These are phyloP conservation scores for Fusarium multiceps DNA, from an alignment of 2,329 filamentous ascomycete genomes.

Conservation along the genomic window DNA sequence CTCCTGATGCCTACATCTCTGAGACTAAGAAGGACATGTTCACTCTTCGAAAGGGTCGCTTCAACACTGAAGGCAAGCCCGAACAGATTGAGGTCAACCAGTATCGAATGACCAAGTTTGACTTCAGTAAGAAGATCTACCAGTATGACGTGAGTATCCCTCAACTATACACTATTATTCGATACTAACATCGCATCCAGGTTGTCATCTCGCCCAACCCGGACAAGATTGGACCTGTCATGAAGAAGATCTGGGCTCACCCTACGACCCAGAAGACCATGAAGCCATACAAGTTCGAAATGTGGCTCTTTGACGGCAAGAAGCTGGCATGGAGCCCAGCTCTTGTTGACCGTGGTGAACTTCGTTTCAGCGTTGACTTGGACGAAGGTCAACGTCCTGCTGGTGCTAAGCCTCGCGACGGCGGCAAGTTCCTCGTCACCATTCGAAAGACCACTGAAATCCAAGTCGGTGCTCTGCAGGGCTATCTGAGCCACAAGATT, in stretches of 20 bases:
- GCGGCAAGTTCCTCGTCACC: conserved; percentile 68
- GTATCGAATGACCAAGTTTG: conserved; percentile 72
- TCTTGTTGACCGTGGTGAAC: conserved; percentile 58
- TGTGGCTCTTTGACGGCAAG: conserved; percentile 83
- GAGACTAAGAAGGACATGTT: conserved; percentile 52
- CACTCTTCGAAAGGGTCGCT: conserved; percentile 52
- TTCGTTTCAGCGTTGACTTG: conserved; percentile 74
- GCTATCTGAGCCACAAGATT: conserved; percentile 71
- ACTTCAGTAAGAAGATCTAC: conserved; percentile 70
- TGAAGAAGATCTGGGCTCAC: conserved; percentile 82
- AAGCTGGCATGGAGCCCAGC: conserved; percentile 80
- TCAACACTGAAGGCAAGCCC: conserved; percentile 67
- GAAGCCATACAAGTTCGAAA: conserved; percentile 55
- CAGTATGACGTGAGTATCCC: conserved; percentile 82
- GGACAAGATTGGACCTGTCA: conserved; percentile 70
- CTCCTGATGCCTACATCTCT: conserved; percentile 64
- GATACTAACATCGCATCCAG: conserved; percentile 54
- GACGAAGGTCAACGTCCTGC: conserved; percentile 70
- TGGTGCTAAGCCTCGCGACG: conserved; percentile 47
- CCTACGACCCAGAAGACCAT: conserved; percentile 67
- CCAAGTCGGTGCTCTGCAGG: conserved; percentile 71
- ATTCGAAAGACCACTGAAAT: conserved; percentile 75
- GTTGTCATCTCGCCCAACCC: conserved; percentile 72
- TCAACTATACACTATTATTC: not conserved
- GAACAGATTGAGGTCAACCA: conserved; percentile 76